phyloP scores from a whole-genome alignment of 257 asterid species.

The Asclepias syriaca region DNA sequence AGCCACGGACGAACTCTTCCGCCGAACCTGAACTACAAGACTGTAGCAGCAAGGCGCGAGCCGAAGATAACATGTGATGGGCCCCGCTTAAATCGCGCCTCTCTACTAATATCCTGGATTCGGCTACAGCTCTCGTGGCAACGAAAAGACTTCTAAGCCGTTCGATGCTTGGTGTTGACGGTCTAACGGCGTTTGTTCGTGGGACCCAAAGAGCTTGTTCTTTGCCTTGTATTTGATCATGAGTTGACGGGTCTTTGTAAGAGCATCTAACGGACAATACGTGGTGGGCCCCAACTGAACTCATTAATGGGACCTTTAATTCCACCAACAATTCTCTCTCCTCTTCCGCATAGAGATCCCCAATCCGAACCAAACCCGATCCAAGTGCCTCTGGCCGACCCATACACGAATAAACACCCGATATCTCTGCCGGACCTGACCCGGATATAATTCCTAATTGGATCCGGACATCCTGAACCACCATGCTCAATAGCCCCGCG shows the following conservation, averaged over 20 bases:
- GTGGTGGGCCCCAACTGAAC: slow-evolving; percentile 58
- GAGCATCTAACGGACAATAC: slow-evolving; percentile 73
- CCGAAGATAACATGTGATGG: slow-evolving; percentile 65
- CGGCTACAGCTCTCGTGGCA: slow-evolving; percentile 86
- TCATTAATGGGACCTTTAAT: slow-evolving; percentile 62
- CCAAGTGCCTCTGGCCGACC: slow-evolving; percentile 56
- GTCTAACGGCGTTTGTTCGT: slow-evolving; percentile 68
- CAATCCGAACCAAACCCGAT: slow-evolving; percentile 53
- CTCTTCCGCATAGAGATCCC: slow-evolving; percentile 73
- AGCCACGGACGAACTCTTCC: slow-evolving; percentile 61
- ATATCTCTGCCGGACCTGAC: slow-evolving; percentile 57
- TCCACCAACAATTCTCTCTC: slow-evolving; percentile 76
- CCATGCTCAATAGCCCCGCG: slow-evolving; percentile 39
- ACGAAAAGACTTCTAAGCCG: slow-evolving; percentile 64
- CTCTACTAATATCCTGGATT: slow-evolving; percentile 54
- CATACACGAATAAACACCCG: slow-evolving; percentile 53
- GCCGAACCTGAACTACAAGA: slow-evolving; percentile 59
- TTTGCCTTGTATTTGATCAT: slow-evolving; percentile 49
- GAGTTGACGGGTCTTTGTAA: slow-evolving; percentile 88
- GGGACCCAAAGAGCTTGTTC: slow-evolving; percentile 60
- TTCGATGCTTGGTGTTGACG: slow-evolving; percentile 49
- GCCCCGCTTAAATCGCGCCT: slow-evolving; percentile 64
- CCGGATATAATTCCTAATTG: slow-evolving; percentile 49
- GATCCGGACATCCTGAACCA: slow-evolving; percentile 57
- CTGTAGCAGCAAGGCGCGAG: slow-evolving; percentile 63